These are phyloP conservation scores for Scedosporium aurantiacum DNA, from an alignment of 2,329 filamentous ascomycete genomes.

Conservation along the genomic window DNA sequence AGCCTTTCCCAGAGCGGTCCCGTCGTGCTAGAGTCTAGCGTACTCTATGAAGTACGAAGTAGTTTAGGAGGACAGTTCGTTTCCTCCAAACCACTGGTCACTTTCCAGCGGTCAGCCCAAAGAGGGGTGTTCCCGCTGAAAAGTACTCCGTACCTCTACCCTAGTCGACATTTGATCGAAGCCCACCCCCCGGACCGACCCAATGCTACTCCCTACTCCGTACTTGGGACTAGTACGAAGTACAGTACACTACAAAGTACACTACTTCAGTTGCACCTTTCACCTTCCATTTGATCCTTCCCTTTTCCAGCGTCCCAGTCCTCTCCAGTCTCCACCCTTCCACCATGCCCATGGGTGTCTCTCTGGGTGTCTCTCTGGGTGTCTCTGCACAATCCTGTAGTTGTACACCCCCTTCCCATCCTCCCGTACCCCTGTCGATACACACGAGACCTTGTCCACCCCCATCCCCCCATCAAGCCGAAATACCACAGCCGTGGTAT, in stretches of 20 bases:
- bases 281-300: conserved; percentile 5
- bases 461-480: conserved; percentile 1
- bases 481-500: conserved; percentile 8
- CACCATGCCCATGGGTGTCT: background rate
- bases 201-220: background rate
- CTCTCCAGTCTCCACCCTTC: background rate
- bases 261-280: conserved; percentile 8
- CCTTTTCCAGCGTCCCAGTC: background rate
- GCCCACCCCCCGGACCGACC: background rate
- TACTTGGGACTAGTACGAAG: background rate
- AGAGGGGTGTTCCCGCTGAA: background rate
- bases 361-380: background rate
- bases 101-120: conserved; percentile 4
- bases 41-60: no score
- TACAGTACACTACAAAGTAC: conserved; percentile 1
- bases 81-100: background rate
- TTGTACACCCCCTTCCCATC: background rate
- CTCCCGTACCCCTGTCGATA: background rate
- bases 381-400: background rate
- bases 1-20: background rate
- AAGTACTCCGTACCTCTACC: background rate
- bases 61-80: background rate
- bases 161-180: background rate
- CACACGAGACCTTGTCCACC: conserved; percentile 7
- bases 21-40: background rate